Evolutionary conservation across 495 filamentous ascomycete genomes (phyloP).

Genomic region (Penicillium chermesinum): DNA sequence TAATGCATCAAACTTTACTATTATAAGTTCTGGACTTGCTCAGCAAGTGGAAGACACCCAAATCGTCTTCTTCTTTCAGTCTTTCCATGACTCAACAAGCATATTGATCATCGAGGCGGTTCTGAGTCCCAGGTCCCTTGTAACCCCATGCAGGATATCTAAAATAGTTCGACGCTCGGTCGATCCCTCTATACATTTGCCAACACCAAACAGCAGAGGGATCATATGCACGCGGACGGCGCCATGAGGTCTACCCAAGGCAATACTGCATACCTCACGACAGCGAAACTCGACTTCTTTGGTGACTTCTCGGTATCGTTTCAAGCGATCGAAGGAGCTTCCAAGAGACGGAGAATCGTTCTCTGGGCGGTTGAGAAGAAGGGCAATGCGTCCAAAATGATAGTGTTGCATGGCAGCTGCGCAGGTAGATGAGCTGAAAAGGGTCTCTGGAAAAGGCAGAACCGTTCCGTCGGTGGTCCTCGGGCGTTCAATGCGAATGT

Average conservation of each 20-base stretch:
- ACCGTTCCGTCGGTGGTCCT: constrained; percentile 14
- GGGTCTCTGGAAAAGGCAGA: constrained; percentile 38
- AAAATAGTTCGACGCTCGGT: constrained; percentile 35
- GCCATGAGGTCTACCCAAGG: constrained; percentile 31
- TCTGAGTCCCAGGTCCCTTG: constrained; percentile 31
- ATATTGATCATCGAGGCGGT: neutral
- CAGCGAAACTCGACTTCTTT: constrained; percentile 41
- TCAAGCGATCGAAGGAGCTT: constrained; percentile 38
- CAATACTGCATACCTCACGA: constrained; percentile 36
- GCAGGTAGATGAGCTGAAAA: constrained; percentile 30
- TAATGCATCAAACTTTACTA: too few species aligned
- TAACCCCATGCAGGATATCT: constrained; percentile 32
- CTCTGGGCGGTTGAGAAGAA: constrained; percentile 34
- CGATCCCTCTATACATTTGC: constrained; percentile 33
- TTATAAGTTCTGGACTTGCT: too few species aligned
- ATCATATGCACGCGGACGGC: constrained; percentile 35
- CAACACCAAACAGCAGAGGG: constrained; percentile 35
- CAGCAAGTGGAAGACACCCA: too few species aligned
- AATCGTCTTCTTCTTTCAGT: too few species aligned
- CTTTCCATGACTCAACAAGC: neutral
- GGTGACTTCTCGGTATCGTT: constrained; percentile 38
- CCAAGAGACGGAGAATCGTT: constrained; percentile 32
- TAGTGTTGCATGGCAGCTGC: constrained; percentile 40
- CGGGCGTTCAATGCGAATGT: constrained; percentile 4
- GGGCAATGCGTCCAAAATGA: constrained; percentile 37